Evolutionary conservation across 1,284 basidiomycete species (phyloP).

Genomic region (Cryptococcus sp.): DNA sequence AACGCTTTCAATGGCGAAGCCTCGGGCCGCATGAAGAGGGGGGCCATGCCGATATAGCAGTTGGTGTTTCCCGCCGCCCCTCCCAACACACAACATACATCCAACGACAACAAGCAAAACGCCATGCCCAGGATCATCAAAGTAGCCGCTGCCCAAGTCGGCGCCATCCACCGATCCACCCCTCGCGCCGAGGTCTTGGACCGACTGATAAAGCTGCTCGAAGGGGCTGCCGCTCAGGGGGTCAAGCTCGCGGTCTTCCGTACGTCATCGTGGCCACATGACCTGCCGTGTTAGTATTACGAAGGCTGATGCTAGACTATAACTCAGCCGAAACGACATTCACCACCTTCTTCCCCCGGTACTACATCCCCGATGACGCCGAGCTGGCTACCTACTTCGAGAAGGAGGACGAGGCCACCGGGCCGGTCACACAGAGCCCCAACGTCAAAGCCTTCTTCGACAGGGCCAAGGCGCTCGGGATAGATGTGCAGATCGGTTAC

Average conservation of each 20-base stretch:
- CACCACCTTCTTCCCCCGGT: constrained; percentile 41
- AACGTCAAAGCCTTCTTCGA: constrained; percentile 33
- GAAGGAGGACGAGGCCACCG: constrained; percentile 14
- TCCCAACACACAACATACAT: too few relatives aligned
- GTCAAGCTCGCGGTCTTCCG: constrained; percentile 41
- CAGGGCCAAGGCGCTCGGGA: constrained; percentile 21
- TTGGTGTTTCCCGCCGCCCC: too few relatives aligned
- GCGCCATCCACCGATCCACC: constrained; percentile 32
- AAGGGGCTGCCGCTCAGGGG: constrained; percentile 22
- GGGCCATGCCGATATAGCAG: too few relatives aligned
- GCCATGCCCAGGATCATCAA: constrained; percentile 30
- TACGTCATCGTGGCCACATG: constrained; percentile 10
- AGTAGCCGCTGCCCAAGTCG: constrained; percentile 42
- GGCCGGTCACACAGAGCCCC: constrained; percentile 18
- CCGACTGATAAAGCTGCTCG: constrained; percentile 29
- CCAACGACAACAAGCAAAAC: too few relatives aligned
- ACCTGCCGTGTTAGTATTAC: too few relatives aligned
- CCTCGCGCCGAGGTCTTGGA: constrained; percentile 24
- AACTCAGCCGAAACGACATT: constrained; percentile 29
- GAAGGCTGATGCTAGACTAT: neutral
- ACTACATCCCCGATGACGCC: constrained; percentile 30
- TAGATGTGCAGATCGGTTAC: constrained; percentile 41
- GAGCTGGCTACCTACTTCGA: constrained; percentile 35
- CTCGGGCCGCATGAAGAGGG: too few relatives aligned
- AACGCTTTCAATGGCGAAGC: too few relatives aligned